Percentiles rank a stretch among this genome's conserved stretches.
These are phyloP conservation scores for Sporothrix protearum DNA, from an alignment of 2,329 filamentous ascomycete species.

Conservation along the genomic window DNA sequence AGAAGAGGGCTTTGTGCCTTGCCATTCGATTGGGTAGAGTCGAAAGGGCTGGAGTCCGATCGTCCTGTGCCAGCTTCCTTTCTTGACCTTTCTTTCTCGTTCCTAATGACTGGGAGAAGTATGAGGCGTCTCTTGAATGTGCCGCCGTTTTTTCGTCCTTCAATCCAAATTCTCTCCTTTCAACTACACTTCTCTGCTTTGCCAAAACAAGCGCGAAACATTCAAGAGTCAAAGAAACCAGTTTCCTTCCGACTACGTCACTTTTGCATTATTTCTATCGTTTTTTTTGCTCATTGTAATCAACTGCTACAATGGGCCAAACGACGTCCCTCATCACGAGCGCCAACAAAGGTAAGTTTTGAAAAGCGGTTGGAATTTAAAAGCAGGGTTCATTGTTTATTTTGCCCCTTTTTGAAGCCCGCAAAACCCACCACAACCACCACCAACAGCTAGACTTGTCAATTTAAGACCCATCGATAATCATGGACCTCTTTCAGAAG, in stretches of 20 bases:
- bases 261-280: background rate
- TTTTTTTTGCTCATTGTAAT: background rate
- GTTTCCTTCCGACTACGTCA: background rate
- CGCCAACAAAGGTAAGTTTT: conserved; percentile 33
- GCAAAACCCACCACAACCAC: background rate
- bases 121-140: background rate
- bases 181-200: background rate
- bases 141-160: background rate
- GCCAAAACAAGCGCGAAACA: too few relatives aligned
- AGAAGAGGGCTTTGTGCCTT: conserved; percentile 13
- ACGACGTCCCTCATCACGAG: conserved; percentile 35
- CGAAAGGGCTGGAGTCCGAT: background rate
- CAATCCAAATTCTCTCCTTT: background rate
- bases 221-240: background rate
- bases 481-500: too few relatives aligned
- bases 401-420: conserved; percentile 1
- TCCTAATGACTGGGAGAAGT: background rate
- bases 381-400: conserved; percentile 8
- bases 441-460: background rate
- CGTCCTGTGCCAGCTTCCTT: background rate
- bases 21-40: conserved; percentile 10
- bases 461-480: background rate
- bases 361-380: background rate
- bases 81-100: background rate
- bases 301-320: conserved; percentile 28